phyloP scores from a whole-genome alignment of 202 grass and related monocot species.

The Carex arenaria region DNA sequence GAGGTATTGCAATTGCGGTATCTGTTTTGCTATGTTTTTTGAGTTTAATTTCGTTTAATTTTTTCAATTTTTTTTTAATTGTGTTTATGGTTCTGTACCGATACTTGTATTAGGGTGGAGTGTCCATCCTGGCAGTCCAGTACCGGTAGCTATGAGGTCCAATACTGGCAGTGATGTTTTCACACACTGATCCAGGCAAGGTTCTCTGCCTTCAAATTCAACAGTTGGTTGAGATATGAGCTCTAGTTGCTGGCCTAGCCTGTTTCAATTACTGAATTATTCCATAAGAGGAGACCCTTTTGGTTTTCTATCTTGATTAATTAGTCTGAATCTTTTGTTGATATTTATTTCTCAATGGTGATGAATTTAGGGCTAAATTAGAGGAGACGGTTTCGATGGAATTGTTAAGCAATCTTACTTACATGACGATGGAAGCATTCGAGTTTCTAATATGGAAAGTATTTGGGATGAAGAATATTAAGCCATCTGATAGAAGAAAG shows the following conservation, averaged over 20 bases:
- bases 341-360: neutral
- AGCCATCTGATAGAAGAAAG: slow-evolving; percentile 48
- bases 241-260: no score
- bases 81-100: neutral
- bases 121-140: neutral
- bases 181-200: neutral
- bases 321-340: neutral
- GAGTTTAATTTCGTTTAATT: neutral
- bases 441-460: slow-evolving; percentile 50
- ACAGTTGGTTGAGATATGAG: no score
- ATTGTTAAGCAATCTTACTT: slow-evolving; percentile 40
- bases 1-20: neutral
- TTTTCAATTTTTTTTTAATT: neutral
- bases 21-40: neutral
- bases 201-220: no score
- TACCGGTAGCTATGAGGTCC: neutral
- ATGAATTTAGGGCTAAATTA: slow-evolving; percentile 40
- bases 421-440: slow-evolving; percentile 37
- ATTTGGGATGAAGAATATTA: slow-evolving; percentile 32
- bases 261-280: neutral
- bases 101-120: neutral
- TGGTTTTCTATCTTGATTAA: neutral
- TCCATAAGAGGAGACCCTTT: neutral
- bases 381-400: slow-evolving; percentile 41
- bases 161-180: neutral